Evolutionary conservation across 495 filamentous ascomycete species (phyloP).

Genomic region (Rhypophila decipiens): DNA sequence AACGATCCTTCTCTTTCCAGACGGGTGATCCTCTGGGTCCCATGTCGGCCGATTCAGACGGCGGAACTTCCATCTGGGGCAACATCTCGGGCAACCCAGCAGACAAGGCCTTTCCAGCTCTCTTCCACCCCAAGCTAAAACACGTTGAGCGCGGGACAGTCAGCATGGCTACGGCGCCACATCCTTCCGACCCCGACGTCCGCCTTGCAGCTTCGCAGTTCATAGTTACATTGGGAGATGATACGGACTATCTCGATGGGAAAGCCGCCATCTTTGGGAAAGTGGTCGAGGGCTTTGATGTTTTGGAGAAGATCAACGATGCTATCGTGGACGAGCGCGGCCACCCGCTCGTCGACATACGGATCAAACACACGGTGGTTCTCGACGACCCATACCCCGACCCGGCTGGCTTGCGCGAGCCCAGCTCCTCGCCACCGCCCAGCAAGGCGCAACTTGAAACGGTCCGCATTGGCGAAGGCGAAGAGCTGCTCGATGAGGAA

Average conservation of each 20-base stretch:
- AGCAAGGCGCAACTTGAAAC: slow-evolving; percentile 82
- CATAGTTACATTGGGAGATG: slow-evolving; percentile 79
- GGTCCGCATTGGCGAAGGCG: slow-evolving; percentile 85
- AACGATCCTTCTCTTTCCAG: slow-evolving; percentile 90
- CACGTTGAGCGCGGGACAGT: slow-evolving; percentile 84
- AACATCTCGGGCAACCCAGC: slow-evolving; percentile 58
- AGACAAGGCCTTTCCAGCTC: slow-evolving; percentile 73
- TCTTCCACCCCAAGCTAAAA: slow-evolving; percentile 76
- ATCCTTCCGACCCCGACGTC: slow-evolving; percentile 69
- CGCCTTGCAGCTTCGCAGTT: slow-evolving; percentile 83
- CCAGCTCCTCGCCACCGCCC: slow-evolving; percentile 73
- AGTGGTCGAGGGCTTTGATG: slow-evolving; percentile 90
- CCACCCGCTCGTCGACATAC: slow-evolving; percentile 81
- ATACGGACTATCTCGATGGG: slow-evolving; percentile 81
- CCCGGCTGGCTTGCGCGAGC: slow-evolving; percentile 65
- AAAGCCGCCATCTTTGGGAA: slow-evolving; percentile 92
- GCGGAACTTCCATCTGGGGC: slow-evolving; percentile 88
- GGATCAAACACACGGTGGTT: slow-evolving; percentile 83
- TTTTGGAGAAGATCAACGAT: slow-evolving; percentile 85
- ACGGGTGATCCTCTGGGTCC: slow-evolving; percentile 91
- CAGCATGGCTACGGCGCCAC: slow-evolving; percentile 84
- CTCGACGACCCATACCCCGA: slow-evolving; percentile 87
- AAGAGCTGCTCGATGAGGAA: slow-evolving; percentile 57
- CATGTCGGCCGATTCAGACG: slow-evolving; percentile 73
- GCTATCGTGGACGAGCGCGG: slow-evolving; percentile 79